Percentiles rank a stretch among this genome's conserved stretches.
phyloP scores from a whole-genome alignment of 768 basidiomycete species.

The Termitomyces sp. region DNA sequence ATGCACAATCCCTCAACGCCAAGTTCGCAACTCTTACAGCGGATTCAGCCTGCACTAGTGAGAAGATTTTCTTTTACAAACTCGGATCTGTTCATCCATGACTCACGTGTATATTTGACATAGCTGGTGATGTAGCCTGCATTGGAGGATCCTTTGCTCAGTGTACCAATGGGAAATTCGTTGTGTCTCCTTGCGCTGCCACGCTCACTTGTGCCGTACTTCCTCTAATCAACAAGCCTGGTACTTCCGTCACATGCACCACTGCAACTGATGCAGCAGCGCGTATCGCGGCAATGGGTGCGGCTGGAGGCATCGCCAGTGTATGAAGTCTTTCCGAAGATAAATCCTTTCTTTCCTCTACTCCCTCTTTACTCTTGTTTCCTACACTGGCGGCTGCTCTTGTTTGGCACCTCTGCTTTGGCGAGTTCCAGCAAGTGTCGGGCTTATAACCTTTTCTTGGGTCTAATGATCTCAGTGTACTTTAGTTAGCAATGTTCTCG shows the following conservation, averaged over 20 bases:
- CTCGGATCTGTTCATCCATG: conserved; percentile 13
- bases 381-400: background rate
- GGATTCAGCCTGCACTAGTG: conserved; percentile 41
- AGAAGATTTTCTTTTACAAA: background rate
- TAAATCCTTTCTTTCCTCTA: background rate
- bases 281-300: conserved; percentile 39
- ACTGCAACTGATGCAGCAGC: conserved; percentile 40
- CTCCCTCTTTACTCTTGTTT: conserved; percentile 11
- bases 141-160: conserved; percentile 44
- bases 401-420: background rate
- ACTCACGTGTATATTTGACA: conserved; percentile 14
- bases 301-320: conserved; percentile 39
- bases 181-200: conserved; percentile 30
- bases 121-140: conserved; percentile 42
- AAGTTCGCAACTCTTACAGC: conserved; percentile 46
- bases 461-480: no score
- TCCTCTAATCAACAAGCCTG: conserved; percentile 50
- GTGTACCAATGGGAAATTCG: conserved; percentile 47
- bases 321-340: conserved; percentile 2
- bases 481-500: background rate
- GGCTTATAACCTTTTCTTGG: background rate
- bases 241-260: conserved; percentile 50
- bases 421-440: conserved; percentile 11
- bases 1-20: conserved; percentile 47
- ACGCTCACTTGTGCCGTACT: conserved; percentile 43